A percentile compares a stretch with the other conserved stretches of the same genome.
Evolutionary conservation across 441 rosid genomes (phyloP).

Genomic region (Erodium chrysanthum): DNA sequence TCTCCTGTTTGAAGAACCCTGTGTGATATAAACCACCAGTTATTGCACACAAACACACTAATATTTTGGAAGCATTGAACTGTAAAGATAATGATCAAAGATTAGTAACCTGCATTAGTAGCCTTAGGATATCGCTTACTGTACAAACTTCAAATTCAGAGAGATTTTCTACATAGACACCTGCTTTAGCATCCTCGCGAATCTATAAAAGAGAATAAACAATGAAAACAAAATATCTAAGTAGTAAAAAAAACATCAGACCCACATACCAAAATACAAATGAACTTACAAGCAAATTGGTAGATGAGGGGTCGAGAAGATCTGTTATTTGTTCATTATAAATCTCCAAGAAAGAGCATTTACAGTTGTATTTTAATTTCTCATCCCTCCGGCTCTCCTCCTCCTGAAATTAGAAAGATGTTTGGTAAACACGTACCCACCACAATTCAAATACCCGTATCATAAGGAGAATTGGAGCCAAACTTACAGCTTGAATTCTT

Average conservation of each 20-base stretch:
- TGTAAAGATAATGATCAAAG: slow-evolving; percentile 9
- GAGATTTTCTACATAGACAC: slow-evolving; percentile 94
- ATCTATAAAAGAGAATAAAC: slow-evolving; percentile 37
- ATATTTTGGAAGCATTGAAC: not conserved
- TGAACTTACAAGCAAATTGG: slow-evolving; percentile 58
- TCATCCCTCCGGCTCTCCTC: slow-evolving; percentile 96
- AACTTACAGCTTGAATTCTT: slow-evolving; percentile 85
- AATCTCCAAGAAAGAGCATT: slow-evolving; percentile 94
- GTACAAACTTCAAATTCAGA: slow-evolving; percentile 80
- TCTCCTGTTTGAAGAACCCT: slow-evolving; percentile 91
- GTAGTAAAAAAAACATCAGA: not conserved
- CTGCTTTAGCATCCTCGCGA: slow-evolving; percentile 78
- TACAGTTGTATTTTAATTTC: slow-evolving; percentile 76
- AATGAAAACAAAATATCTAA: not conserved
- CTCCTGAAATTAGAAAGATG: slow-evolving; percentile 46
- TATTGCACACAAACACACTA: slow-evolving; percentile 13
- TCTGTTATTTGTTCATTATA: slow-evolving; percentile 91
- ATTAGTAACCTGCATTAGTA: slow-evolving; percentile 60
- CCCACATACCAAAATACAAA: slow-evolving; percentile 12
- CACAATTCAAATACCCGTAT: slow-evolving; percentile 9
- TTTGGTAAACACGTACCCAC: slow-evolving; percentile 2
- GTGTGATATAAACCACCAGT: slow-evolving; percentile 16
- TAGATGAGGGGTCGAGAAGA: slow-evolving; percentile 88
- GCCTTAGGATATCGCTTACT: slow-evolving; percentile 72
- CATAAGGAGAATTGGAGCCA: slow-evolving; percentile 9